Percentiles rank a stretch among this genome's conserved stretches.
These are phyloP conservation scores for Akanthomyces uredinophilus DNA, from an alignment of 2,329 filamentous ascomycete genomes.

Conservation along the genomic window DNA sequence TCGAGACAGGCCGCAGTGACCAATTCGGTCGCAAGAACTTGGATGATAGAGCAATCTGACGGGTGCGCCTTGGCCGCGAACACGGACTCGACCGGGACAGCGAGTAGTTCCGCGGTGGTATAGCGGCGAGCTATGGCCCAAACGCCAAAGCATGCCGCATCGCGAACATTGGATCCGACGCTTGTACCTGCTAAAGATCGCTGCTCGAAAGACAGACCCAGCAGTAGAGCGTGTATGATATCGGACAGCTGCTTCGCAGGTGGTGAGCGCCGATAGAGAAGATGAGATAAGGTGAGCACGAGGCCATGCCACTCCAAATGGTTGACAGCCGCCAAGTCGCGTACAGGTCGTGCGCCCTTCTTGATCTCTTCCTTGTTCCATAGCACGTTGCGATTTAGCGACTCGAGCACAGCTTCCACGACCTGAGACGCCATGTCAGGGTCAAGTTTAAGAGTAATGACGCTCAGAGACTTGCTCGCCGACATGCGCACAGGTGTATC, in stretches of 20 bases:
- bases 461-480: slow-evolving; percentile 86
- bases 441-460: slow-evolving; percentile 76
- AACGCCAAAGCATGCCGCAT: slow-evolving; percentile 93
- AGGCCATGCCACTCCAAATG: slow-evolving; percentile 87
- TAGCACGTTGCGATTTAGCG: slow-evolving; percentile 53
- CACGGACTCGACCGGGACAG: slow-evolving; percentile 48
- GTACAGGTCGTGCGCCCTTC: slow-evolving; percentile 30
- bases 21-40: slow-evolving; percentile 75
- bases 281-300: slow-evolving; percentile 78
- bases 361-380: slow-evolving; percentile 38
- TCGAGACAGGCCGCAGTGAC: slow-evolving; percentile 80
- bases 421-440: slow-evolving; percentile 79
- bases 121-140: slow-evolving; percentile 91
- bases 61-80: slow-evolving; percentile 35
- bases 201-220: slow-evolving; percentile 84
- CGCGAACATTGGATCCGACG: slow-evolving; percentile 82
- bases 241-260: slow-evolving; percentile 64
- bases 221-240: slow-evolving; percentile 70
- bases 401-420: slow-evolving; percentile 79
- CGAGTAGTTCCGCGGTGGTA: slow-evolving; percentile 68
- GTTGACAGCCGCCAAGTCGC: slow-evolving; percentile 71
- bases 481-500: slow-evolving; percentile 88
- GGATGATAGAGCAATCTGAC: slow-evolving; percentile 51
- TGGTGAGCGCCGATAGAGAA: slow-evolving; percentile 79
- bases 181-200: slow-evolving; percentile 78